Base-by-base conservation (phyloP, 2,329 filamentous ascomycete species). In the Neofusicoccum sp. region DNA sequence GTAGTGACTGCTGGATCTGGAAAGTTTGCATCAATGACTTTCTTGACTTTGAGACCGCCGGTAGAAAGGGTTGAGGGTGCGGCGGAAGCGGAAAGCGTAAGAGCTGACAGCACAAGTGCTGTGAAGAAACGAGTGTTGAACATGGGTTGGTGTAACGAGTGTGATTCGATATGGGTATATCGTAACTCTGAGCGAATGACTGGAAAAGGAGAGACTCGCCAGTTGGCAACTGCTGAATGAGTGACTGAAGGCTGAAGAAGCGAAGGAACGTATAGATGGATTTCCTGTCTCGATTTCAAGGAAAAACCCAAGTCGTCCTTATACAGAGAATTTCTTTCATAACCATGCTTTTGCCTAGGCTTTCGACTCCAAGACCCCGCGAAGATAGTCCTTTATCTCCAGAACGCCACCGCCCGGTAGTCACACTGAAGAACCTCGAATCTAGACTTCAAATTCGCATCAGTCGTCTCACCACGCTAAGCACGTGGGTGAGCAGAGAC, bases 1-100 rank as follows among this genome's bases (percentile, higher is more conserved):
- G 66, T 63, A 38, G 69, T 64, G 14, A 77, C 63, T 14, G 68
- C 58, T 1, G 75, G 75, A 64, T 78, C 75, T 0, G 75, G 69
- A 49, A 77, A 77, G 36, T 60, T 16, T 9, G 28, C 44, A 7
- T 4, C 26, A 31, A 60, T 51, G 34, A 20, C 47, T 11, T 34
- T 26, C 12, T 41, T 34, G 36, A 41, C 20, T 2, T 14, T 60
- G 36, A 60, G 30, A 3, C 20, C 20, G 26, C 16, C 7, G 11
- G 40, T 12, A 6, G 12, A 24, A 12, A 11, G 2, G 24, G 12
- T 33, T 56, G 12, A 16, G 6, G 4, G 51, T 31, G 51, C 26
- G n/a, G 53, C 40, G 40, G 44, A 38, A 3, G 36, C 8, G n/a
- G 53, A 4, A 8, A 43, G 28, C 26, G 40, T 26, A 11, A 57